Evolutionary conservation across 495 filamentous ascomycete species (phyloP), one percentile per base, ranked within the genome.

Genomic region (Bombardia bombarda): DNA sequence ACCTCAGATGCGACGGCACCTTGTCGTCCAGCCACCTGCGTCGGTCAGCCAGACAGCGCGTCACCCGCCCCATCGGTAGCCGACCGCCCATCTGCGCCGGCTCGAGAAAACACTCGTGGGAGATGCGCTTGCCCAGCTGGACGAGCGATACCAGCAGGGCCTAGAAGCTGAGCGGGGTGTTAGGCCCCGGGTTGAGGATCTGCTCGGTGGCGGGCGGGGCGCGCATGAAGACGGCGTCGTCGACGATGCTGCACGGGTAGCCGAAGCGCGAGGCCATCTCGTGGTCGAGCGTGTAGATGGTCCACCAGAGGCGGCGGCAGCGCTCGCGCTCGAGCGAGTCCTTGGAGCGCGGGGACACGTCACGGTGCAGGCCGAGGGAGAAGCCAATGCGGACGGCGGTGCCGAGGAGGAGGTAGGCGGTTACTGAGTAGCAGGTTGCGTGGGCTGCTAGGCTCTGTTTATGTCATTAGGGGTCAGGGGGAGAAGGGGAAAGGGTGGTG

Each of bases 241-340:
- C 24, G n/a, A 32, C 14, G 24, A 41, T 18, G 4, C 24, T 18
- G 21, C 38, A 41, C 4, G 38, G 38, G 25, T 41, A 41, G 4
- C 38, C 38, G 24, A 41, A 41, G 5, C 38, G 38, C 24, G n/a
- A 18, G 10, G 38, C 38, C 38, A 41, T 41, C 24, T 41, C 38
- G 26, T 41, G 25, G 38, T 41, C 38, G 16, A 41, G 38, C 4
- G 21, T 30, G 38, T 30, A 41, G 24, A 41, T 41, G 9, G 38
- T 41, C 38, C 38, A 41, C 38, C 38, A 41, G 4, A 41, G 38
- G n/a, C 38, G 38, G 23, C 38, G 38, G 38, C 24, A 13, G 24
- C 38, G 32, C 19, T 41, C 38, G 16, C 38, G 38, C 38, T 41
- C 38, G 1, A 41, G 38, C 8, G 38, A 41, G 38, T 30, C 24